Base-by-base conservation (phyloP, 768 basidiomycete species). In the Suillus sp. region DNA sequence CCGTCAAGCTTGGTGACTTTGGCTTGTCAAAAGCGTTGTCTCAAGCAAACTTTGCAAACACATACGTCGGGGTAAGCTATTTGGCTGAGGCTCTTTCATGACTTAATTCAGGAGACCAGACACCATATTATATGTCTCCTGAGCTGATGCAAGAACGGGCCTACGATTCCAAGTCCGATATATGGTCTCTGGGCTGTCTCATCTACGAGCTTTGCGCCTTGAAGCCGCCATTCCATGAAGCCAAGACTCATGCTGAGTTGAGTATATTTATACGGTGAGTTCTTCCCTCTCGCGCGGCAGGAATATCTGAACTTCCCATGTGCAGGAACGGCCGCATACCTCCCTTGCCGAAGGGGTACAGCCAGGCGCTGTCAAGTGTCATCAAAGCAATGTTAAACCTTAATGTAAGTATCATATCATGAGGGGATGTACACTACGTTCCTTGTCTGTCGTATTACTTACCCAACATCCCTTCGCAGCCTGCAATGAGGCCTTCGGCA, bases 121-220 rank as follows among this genome's bases (percentile, higher is more conserved):
- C 97, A 3, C 97, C 97, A 3, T 96, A 99, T 74, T 99, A 99
- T 79, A 99, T 99, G 97, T 97, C 95, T 1, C 97, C 97, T 0
- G 96, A 99, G 75, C 84, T 99, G 38, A 94, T 98, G 86, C 93
- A 93, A 78, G 96, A 99, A 73, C 95, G 93, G 73, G 87, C 93
- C 3, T 99, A 99, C 77, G 97, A 98, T 78, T 91, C 93, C 8
- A 99, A 99, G 78, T 95, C 93, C 0, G 97, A 99, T 71, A 98
- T 99, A 55, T 99, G 97, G 97, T 96, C 94, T 4, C 83, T 99
- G 34, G 97, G 97, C 1, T 99, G 97, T 77, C 83, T 99, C 35
- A 93, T 98, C 30, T 99, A 93, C 75, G 97, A 99, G 77, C 85
- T 99, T 43, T 99, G 96, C 67, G 95, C 96, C 0, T 81, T 95